A percentile compares a stretch with the other conserved stretches of the same genome.
Evolutionary conservation across 2,329 filamentous ascomycete genomes (phyloP).

Genomic region (Clonostachys solani): DNA sequence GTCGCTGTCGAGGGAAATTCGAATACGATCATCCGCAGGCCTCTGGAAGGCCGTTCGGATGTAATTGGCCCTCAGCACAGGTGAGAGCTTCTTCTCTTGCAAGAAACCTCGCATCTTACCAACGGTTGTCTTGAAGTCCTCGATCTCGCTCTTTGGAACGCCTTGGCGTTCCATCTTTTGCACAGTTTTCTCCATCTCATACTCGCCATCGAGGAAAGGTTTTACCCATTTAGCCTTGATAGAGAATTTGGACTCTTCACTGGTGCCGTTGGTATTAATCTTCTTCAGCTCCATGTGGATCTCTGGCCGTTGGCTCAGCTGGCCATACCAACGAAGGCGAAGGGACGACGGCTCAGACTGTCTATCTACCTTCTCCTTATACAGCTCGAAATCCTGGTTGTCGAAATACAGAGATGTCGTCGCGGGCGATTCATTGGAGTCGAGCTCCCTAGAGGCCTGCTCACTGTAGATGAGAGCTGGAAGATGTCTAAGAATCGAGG

Average conservation of each 20-base stretch:
- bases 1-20: slow-evolving; percentile 90
- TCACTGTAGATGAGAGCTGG: slow-evolving; percentile 93
- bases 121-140: slow-evolving; percentile 67
- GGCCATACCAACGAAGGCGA: slow-evolving; percentile 87
- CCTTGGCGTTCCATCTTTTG: slow-evolving; percentile 81
- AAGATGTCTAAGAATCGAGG: slow-evolving; percentile 83
- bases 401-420: slow-evolving; percentile 98
- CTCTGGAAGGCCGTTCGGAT: slow-evolving; percentile 95
- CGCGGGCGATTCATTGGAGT: slow-evolving; percentile 78
- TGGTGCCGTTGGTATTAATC: slow-evolving; percentile 70
- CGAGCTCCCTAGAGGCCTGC: slow-evolving; percentile 75
- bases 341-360: slow-evolving; percentile 75
- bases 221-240: slow-evolving; percentile 96
- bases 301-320: slow-evolving; percentile 72
- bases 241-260: slow-evolving; percentile 73
- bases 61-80: slow-evolving; percentile 88
- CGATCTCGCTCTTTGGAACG: slow-evolving; percentile 60
- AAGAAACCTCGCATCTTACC: slow-evolving; percentile 78
- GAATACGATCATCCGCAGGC: slow-evolving; percentile 82
- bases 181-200: slow-evolving; percentile 87
- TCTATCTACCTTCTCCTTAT: slow-evolving; percentile 78
- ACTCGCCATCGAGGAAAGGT: slow-evolving; percentile 79
- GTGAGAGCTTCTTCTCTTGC: slow-evolving; percentile 71
- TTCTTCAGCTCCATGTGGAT: slow-evolving; percentile 89
- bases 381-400: slow-evolving; percentile 79